These are phyloP conservation scores for Dactylellina cionopaga DNA, from an alignment of 2,329 filamentous ascomycete genomes.

Conservation along the genomic window DNA sequence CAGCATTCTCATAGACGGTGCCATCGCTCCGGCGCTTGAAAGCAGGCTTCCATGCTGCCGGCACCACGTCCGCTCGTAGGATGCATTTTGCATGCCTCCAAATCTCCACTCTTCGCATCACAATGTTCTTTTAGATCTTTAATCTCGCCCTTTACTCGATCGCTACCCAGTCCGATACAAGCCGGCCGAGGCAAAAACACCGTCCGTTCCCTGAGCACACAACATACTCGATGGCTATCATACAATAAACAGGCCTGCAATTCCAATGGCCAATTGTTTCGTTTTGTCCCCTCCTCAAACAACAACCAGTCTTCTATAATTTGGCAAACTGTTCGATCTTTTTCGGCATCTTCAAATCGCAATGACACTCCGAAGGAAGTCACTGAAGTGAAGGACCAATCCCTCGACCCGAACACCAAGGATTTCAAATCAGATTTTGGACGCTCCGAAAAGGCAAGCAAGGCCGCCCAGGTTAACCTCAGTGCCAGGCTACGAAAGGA, in stretches of 20 bases:
- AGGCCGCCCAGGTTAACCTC: constrained; percentile 89
- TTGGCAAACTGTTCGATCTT: constrained; percentile 5
- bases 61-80: constrained; percentile 48
- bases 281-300: constrained; percentile 19
- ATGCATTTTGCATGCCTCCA: constrained; percentile 51
- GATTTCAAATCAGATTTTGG: constrained; percentile 66
- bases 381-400: constrained; percentile 10
- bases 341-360: constrained; percentile 15
- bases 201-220: constrained; percentile 14
- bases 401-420: constrained; percentile 5
- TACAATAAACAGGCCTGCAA: not conserved
- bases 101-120: constrained; percentile 52
- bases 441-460: constrained; percentile 82
- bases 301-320: constrained; percentile 10
- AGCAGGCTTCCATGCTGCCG: constrained; percentile 38
- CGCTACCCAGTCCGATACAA: constrained; percentile 23
- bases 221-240: not conserved
- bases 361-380: constrained; percentile 24
- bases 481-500: constrained; percentile 88
- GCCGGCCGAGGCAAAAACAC: constrained; percentile 11
- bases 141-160: constrained; percentile 26
- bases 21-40: not conserved
- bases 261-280: constrained; percentile 10
- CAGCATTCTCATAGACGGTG: constrained; percentile 1
- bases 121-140: constrained; percentile 46